Evolutionary conservation across 1,284 basidiomycete genomes (phyloP).

Genomic region (Agaricales sp.): DNA sequence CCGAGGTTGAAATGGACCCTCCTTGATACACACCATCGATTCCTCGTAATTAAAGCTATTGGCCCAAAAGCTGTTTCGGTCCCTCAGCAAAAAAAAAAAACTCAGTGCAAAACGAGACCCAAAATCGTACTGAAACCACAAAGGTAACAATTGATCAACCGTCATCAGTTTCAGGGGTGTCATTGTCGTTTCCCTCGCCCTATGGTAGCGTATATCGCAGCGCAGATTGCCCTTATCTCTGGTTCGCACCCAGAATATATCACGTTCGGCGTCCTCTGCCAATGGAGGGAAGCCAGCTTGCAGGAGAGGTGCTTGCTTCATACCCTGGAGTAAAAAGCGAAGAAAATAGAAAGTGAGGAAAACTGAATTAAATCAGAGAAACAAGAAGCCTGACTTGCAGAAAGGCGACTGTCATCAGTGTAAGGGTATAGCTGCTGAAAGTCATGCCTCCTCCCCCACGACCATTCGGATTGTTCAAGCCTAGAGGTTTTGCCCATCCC

Average conservation of each 20-base stretch:
- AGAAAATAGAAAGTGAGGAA: conserved; percentile 4
- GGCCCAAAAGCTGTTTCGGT: conserved; percentile 31
- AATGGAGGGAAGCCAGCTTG: conserved; percentile 26
- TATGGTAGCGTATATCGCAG: conserved; percentile 29
- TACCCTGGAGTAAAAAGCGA: conserved; percentile 19
- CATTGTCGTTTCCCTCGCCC: conserved; percentile 19
- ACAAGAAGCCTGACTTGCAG: conserved; percentile 38
- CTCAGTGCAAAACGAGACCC: background rate
- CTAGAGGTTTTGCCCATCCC: conserved; percentile 40
- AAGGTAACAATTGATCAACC: conserved; percentile 20
- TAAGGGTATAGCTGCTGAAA: conserved; percentile 51
- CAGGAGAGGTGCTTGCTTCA: conserved; percentile 37
- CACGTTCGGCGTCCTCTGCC: conserved; percentile 10
- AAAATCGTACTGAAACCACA: conserved; percentile 39
- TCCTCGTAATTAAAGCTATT: conserved; percentile 23
- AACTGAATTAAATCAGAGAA: too few species aligned
- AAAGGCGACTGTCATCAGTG: conserved; percentile 45
- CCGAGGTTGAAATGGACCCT: conserved; percentile 25
- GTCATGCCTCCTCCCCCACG: conserved; percentile 16
- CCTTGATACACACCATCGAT: conserved; percentile 26
- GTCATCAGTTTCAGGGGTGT: conserved; percentile 12
- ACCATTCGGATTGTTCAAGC: conserved; percentile 33
- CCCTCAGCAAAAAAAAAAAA: conserved; percentile 1
- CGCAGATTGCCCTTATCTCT: conserved; percentile 11
- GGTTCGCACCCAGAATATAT: conserved; percentile 27